phyloP scores from a whole-genome alignment of 2,329 filamentous ascomycete genomes.

The Stagonosporopsis rhizophila region DNA sequence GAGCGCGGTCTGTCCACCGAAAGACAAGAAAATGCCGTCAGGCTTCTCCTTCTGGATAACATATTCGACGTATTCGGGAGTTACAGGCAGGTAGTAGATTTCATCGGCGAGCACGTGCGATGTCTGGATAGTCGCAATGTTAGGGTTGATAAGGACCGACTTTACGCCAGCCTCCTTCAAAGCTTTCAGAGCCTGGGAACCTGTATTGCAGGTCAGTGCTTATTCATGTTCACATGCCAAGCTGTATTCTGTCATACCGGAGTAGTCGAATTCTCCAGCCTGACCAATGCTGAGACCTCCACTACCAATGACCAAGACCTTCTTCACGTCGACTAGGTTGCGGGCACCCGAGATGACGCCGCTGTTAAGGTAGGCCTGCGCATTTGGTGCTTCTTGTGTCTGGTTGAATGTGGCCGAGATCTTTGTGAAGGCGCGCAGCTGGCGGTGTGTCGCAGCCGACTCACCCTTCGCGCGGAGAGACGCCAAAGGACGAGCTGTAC shows the following conservation, averaged over 20 bases:
- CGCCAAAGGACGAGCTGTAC: constrained; percentile 41
- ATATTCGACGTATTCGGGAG: constrained; percentile 95
- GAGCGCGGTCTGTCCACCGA: constrained; percentile 95
- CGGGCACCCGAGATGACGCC: constrained; percentile 80
- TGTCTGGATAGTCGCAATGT: constrained; percentile 98
- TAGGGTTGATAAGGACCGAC: constrained; percentile 95
- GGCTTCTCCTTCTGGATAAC: constrained; percentile 96
- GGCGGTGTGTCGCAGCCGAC: constrained; percentile 42
- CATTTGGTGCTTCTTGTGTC: constrained; percentile 75
- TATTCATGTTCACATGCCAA: background rate
- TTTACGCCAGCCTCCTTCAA: constrained; percentile 92
- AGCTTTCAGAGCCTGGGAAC: constrained; percentile 94
- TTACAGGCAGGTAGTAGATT: constrained; percentile 97
- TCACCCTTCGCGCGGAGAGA: constrained; percentile 40
- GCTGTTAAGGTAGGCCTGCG: constrained; percentile 87
- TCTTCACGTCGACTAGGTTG: constrained; percentile 88
- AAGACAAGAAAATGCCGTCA: constrained; percentile 96
- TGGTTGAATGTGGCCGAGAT: constrained; percentile 46
- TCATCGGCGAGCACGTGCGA: constrained; percentile 95
- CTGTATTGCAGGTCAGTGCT: constrained; percentile 56
- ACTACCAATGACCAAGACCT: constrained; percentile 94
- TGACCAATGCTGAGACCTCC: constrained; percentile 96
- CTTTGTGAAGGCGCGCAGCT: constrained; percentile 50
- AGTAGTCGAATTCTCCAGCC: constrained; percentile 98
- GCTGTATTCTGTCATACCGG: constrained; percentile 64